These are phyloP conservation scores for Penicillium robsamsonii DNA, from an alignment of 495 filamentous ascomycete genomes.

Conservation along the genomic window DNA sequence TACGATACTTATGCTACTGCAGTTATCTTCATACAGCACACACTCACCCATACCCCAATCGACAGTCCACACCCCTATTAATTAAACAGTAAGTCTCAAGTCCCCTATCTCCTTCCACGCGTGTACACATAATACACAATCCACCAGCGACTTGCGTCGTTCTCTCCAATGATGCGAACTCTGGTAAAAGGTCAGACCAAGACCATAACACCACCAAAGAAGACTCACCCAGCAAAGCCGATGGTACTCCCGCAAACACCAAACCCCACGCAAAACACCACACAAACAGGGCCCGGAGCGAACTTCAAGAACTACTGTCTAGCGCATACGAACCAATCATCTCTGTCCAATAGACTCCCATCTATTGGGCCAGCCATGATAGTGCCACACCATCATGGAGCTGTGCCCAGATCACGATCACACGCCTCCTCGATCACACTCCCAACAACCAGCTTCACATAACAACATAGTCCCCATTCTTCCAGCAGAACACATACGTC, in stretches of 20 bases:
- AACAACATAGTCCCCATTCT: not conserved
- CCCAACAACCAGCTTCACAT: not conserved
- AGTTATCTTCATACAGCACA: not conserved
- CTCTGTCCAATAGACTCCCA: not conserved
- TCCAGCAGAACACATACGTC: constrained; percentile 8
- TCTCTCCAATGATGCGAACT: constrained; percentile 53
- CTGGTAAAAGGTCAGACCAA: constrained; percentile 66
- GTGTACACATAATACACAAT: not conserved
- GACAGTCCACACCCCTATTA: not conserved
- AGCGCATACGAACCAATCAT: not conserved
- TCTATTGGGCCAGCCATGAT: not conserved
- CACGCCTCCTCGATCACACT: not conserved
- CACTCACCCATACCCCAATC: not conserved
- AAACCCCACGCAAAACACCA: not conserved
- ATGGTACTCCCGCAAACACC: constrained; percentile 24
- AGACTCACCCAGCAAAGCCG: constrained; percentile 18
- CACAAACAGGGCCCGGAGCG: constrained; percentile 8
- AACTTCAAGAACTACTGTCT: constrained; percentile 1
- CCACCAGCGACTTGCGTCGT: constrained; percentile 8
- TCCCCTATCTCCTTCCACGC: not conserved
- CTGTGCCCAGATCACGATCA: not conserved
- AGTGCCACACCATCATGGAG: not conserved
- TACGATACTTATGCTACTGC: not conserved
- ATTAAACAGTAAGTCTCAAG: constrained; percentile 1
- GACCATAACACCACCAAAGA: constrained; percentile 16